Evolutionary conservation across 352 stramenopile genomes (phyloP).

Genomic region (Vaucheria bursata): DNA sequence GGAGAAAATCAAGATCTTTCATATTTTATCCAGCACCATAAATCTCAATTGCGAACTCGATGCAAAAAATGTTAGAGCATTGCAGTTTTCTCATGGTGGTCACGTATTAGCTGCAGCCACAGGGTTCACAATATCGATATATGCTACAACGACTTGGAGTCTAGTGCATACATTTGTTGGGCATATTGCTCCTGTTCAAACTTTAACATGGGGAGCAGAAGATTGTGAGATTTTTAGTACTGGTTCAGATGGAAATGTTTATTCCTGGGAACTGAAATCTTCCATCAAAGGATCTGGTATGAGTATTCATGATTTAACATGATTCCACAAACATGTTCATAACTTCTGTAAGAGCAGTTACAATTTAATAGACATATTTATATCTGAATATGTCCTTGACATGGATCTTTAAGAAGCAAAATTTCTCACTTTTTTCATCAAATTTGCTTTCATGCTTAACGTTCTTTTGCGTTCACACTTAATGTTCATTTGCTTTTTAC

Average conservation of each 20-base stretch:
- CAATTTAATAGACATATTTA: no score
- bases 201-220: conserved; percentile 23
- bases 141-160: conserved; percentile 16
- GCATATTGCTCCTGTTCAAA: conserved; percentile 28
- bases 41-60: conserved; percentile 17
- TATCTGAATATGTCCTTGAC: no score
- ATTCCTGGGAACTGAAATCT: conserved; percentile 16
- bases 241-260: conserved; percentile 37
- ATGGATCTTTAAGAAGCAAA: no score
- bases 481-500: no score
- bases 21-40: conserved; percentile 25
- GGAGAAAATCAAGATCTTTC: conserved; percentile 29
- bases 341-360: no score
- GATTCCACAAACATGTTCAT: no score
- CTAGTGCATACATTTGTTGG: conserved; percentile 35
- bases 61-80: conserved; percentile 28
- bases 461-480: no score
- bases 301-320: no score
- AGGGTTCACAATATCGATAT: conserved; percentile 26
- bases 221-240: conserved; percentile 33
- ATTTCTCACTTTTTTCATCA: no score
- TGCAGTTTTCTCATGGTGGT: conserved; percentile 22
- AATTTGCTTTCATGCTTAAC: no score
- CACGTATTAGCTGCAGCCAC: conserved; percentile 32
- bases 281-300: no score